A percentile compares a stretch with the other conserved stretches of the same genome.
These are phyloP conservation scores for Cladosporium velox DNA, from an alignment of 2,329 filamentous ascomycete species.

Conservation along the genomic window DNA sequence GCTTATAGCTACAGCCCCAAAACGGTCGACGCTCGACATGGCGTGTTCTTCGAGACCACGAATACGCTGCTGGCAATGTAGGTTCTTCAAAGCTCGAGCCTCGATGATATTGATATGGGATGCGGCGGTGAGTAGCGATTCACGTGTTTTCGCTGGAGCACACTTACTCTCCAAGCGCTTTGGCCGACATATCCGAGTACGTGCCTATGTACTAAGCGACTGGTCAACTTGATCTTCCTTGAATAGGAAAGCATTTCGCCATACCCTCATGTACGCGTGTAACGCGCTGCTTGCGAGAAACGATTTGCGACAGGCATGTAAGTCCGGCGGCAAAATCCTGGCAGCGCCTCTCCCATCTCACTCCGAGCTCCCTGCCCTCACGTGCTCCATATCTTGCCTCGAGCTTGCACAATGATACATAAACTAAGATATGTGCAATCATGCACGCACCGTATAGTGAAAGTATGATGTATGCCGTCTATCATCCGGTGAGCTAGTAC, in stretches of 20 bases:
- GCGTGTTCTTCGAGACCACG: background rate
- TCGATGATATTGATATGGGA: background rate
- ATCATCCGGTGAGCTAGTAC: background rate
- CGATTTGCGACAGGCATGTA: conserved; percentile 12
- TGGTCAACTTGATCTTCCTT: background rate
- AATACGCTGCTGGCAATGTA: background rate
- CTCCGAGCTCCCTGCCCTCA: background rate
- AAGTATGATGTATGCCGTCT: background rate
- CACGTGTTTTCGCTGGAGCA: background rate
- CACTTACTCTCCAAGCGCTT: background rate
- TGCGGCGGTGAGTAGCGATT: background rate
- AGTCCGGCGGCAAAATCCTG: conserved; percentile 2
- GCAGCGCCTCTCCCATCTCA: background rate
- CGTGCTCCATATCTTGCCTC: background rate
- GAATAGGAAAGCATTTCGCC: conserved; percentile 8
- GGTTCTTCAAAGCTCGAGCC: background rate
- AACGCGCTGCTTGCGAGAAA: background rate
- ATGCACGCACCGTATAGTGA: background rate
- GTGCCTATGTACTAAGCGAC: conserved; percentile 2
- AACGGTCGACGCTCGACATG: background rate
- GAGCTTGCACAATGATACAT: background rate
- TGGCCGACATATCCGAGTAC: background rate
- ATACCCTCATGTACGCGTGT: background rate
- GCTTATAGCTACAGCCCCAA: background rate
- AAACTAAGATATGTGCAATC: background rate